phyloP scores from a whole-genome alignment of 108 stramenopile species.

The Bacterosira constricta region DNA sequence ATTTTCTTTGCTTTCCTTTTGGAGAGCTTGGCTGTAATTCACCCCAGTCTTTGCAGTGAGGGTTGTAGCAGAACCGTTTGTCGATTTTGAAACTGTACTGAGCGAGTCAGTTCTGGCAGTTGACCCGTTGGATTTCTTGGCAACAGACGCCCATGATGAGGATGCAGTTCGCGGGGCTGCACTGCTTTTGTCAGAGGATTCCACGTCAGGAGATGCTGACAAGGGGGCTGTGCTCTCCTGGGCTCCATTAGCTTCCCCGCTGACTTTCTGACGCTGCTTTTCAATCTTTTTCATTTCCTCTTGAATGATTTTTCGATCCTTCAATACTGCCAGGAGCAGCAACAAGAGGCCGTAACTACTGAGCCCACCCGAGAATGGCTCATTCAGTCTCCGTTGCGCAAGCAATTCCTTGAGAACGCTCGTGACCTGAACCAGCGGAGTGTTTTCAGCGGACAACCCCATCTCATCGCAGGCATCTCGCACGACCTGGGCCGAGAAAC shows the following conservation, averaged over 20 bases:
- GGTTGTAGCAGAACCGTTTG: conserved; percentile 18
- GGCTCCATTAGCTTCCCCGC: too few relatives aligned
- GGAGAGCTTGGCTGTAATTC: conserved; percentile 26
- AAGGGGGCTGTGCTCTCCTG: neutral
- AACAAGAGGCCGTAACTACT: conserved; percentile 94
- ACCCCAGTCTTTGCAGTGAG: conserved; percentile 13
- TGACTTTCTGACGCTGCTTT: conserved; percentile 42
- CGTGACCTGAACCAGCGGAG: conserved; percentile 77
- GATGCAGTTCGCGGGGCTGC: conserved; percentile 25
- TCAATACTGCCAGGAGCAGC: conserved; percentile 80
- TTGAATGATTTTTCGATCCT: conserved; percentile 75
- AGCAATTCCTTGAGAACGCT: conserved; percentile 92
- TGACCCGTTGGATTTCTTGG: conserved; percentile 53
- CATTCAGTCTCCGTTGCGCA: conserved; percentile 88
- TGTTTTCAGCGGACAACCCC: conserved; percentile 63
- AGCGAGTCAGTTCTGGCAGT: conserved; percentile 36
- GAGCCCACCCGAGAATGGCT: conserved; percentile 95
- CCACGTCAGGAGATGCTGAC: conserved; percentile 1
- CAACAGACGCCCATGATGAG: conserved; percentile 72
- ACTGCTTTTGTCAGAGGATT: conserved; percentile 10
- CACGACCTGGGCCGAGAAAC: conserved; percentile 76
- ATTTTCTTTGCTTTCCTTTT: conserved; percentile 34
- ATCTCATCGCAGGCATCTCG: conserved; percentile 75
- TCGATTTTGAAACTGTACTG: conserved; percentile 27
- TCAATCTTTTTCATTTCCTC: conserved; percentile 75